These are phyloP conservation scores for Alternaria panax DNA, from an alignment of 2,329 filamentous ascomycete species.

Conservation along the genomic window DNA sequence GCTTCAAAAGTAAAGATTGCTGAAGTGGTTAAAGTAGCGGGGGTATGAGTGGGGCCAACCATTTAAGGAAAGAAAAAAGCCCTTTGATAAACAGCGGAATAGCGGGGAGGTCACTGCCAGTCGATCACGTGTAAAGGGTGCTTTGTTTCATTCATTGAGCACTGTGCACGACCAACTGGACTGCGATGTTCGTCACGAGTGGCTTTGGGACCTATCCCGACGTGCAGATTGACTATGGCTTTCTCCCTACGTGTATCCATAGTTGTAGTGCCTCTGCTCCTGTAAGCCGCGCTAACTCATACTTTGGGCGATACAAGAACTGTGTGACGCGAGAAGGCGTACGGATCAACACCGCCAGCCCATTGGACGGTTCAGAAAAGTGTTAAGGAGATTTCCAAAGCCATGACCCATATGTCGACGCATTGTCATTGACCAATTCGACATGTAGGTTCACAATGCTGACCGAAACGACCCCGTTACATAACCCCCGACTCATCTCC, in stretches of 20 bases:
- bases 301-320: background rate
- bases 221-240: fast-evolving
- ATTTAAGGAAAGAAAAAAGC: fast-evolving
- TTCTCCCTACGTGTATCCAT: fast-evolving
- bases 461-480: background rate
- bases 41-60: too few species aligned
- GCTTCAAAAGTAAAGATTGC: background rate
- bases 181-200: background rate
- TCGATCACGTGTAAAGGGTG: background rate
- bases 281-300: background rate
- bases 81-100: background rate
- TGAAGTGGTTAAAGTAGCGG: background rate
- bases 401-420: background rate
- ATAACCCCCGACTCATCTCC: background rate
- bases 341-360: background rate
- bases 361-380: background rate
- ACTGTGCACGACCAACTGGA: background rate
- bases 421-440: background rate
- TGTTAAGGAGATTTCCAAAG: background rate
- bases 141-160: background rate
- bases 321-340: background rate
- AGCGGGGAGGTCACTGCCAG: background rate
- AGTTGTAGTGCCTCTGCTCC: background rate
- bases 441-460: background rate
- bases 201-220: background rate